phyloP scores from a whole-genome alignment of 2,329 filamentous ascomycete species.

The Colletotrichum sp. region DNA sequence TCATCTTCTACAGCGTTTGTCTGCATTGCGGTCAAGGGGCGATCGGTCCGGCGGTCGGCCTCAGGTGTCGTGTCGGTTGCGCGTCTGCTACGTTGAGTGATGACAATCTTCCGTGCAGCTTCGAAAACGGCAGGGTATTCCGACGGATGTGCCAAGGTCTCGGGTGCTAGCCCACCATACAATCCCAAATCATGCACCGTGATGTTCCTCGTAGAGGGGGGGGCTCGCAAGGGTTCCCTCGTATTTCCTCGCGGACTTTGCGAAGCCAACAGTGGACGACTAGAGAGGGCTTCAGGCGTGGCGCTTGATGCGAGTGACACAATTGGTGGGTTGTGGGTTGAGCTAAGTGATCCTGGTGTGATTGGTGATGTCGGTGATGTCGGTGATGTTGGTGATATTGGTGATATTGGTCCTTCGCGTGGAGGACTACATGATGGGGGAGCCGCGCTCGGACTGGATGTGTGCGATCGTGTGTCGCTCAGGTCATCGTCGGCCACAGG shows the following conservation, averaged over 20 bases:
- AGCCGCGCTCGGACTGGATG: background rate
- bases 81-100: background rate
- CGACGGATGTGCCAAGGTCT: background rate
- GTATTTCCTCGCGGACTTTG: background rate
- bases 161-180: background rate
- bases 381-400: background rate
- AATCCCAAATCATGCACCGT: background rate
- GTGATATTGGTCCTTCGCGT: background rate
- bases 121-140: background rate
- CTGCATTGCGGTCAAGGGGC: background rate
- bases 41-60: background rate
- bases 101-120: background rate
- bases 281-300: background rate
- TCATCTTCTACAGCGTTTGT: background rate
- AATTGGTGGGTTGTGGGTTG: background rate
- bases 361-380: background rate
- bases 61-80: background rate
- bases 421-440: background rate
- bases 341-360: background rate
- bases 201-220: background rate
- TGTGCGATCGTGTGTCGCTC: background rate
- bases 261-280: background rate
- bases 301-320: background rate
- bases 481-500: background rate
- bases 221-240: background rate